These are phyloP conservation scores for Tylopilus subfusipes DNA, from an alignment of 768 basidiomycete species.

Conservation along the genomic window DNA sequence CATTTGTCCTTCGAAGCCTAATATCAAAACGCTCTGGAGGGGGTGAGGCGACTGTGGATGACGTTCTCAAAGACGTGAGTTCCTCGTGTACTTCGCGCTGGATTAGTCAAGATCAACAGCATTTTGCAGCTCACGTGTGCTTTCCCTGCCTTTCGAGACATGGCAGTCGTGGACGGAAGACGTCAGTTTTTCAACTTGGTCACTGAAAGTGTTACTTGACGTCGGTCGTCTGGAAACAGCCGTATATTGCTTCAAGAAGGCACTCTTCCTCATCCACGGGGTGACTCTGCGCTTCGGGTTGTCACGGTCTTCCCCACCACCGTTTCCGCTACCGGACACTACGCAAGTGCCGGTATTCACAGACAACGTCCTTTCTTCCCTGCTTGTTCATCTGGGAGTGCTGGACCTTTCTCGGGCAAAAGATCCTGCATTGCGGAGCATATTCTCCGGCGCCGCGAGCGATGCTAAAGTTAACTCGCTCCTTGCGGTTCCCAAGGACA, in stretches of 20 bases:
- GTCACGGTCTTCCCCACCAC: constrained; percentile 42
- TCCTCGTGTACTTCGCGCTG: not conserved
- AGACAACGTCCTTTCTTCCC: constrained; percentile 82
- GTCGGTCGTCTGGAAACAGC: constrained; percentile 37
- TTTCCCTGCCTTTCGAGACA: constrained; percentile 81
- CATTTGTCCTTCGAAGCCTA: constrained; percentile 68
- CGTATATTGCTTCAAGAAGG: constrained; percentile 90
- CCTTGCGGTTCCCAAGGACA: constrained; percentile 32
- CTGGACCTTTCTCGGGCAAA: constrained; percentile 55
- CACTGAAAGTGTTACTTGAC: not conserved
- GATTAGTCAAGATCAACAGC: constrained; percentile 1
- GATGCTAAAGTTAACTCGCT: constrained; percentile 38
- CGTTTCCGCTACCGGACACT: constrained; percentile 64
- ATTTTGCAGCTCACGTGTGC: constrained; percentile 61
- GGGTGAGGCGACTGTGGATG: constrained; percentile 45
- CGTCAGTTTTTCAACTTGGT: constrained; percentile 38
- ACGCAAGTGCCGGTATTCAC: constrained; percentile 61
- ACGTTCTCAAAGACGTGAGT: constrained; percentile 60
- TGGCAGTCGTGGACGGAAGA: constrained; percentile 59
- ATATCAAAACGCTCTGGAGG: constrained; percentile 36
- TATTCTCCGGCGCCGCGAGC: constrained; percentile 50
- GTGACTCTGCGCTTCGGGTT: constrained; percentile 64
- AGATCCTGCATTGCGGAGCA: constrained; percentile 38
- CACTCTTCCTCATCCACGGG: constrained; percentile 74
- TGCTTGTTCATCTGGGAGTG: constrained; percentile 73